Evolutionary conservation across 2,329 filamentous ascomycete species (phyloP), one percentile per base, ranked within the genome.

Genomic region (Colletotrichum endophyticum): DNA sequence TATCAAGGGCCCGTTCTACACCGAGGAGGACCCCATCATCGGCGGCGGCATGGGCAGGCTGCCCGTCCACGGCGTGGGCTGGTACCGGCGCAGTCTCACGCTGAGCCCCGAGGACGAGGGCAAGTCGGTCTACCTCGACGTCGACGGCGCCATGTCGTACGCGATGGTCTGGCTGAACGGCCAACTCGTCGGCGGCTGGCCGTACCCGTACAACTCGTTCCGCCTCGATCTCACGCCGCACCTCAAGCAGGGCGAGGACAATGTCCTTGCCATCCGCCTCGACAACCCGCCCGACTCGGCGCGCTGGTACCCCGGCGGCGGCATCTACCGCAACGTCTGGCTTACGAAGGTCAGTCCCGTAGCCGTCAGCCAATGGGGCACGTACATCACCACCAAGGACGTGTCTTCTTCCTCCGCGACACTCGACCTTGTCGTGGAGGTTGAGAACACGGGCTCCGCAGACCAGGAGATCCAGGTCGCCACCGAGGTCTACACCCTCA

Each of bases 271-370:
- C 3, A 88, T 91, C 49, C 86, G 89, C 1, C 77, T 91, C 3
- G 89, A 91, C 64, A 90, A 91, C 75, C 83, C 86, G 0, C 53
- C 86, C 1, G 84, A 89, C 19, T 88, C 85, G 3, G 88, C 89
- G 3, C 85, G 89, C 4, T 91, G 88, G 88, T 91, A 91, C 76
- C 89, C 89, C 6, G 89, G 89, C 16, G 89, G 83, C 15, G 89
- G 89, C 1, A 82, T 91, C 16, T 91, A 91, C 79, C 86, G 89
- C 2, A 90, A 90, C 73, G 84, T 91, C 6, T 91, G 89, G 89
- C 84, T 91, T 19, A 86, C 87, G 44, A 90, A 88, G 73, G 86
- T 87, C 13, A 81, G 86, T 44, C 80, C 85, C 2, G 82, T 84
- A 0, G 89, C 90, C 74, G 85, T 91, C 5, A 86, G 81, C 11